Percentiles rank a stretch among this genome's conserved stretches.
Conservation (phyloP, 306 rosid genomes). For the Cicer arietinum region DNA sequence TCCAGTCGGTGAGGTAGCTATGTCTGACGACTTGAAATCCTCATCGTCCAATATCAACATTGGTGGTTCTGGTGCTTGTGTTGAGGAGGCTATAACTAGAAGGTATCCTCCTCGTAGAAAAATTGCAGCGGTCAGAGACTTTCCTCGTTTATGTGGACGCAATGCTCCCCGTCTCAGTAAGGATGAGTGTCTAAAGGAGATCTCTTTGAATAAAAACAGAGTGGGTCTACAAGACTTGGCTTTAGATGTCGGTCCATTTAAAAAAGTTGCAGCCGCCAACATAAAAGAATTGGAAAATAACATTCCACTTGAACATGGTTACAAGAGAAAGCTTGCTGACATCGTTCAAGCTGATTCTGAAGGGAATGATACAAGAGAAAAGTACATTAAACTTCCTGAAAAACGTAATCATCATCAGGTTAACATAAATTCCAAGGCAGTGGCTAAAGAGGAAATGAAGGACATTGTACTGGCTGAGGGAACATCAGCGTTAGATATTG, state of each 20-base stretch:
- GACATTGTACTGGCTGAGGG: slow-evolving; percentile 43
- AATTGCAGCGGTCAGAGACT: slow-evolving; percentile 74
- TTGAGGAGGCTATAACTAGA: slow-evolving; percentile 46
- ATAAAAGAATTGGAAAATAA: slow-evolving; percentile 45
- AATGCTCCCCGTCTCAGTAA: slow-evolving; percentile 51
- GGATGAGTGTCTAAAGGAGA: slow-evolving; percentile 37
- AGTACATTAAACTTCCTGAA: slow-evolving; percentile 34
- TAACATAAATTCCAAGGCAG: slow-evolving; percentile 45
- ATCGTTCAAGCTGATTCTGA: slow-evolving; percentile 33
- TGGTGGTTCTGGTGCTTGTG: slow-evolving; percentile 49
- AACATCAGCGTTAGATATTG: slow-evolving; percentile 52
- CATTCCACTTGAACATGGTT: slow-evolving; percentile 41
- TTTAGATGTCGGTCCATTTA: slow-evolving; percentile 43
- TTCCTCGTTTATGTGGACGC: slow-evolving; percentile 77
- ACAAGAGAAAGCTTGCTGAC: slow-evolving; percentile 42
- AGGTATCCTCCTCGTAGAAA: slow-evolving; percentile 67
- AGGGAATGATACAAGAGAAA: slow-evolving; percentile 37
- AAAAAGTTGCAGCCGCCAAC: slow-evolving; percentile 30
- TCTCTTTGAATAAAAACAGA: slow-evolving; percentile 32
- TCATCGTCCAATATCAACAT: slow-evolving; percentile 37
- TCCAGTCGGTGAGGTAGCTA: slow-evolving; percentile 42
- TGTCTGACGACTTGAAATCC: slow-evolving; percentile 37
- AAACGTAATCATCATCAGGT: slow-evolving; percentile 43
- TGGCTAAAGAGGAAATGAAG: slow-evolving; percentile 29
- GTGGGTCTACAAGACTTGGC: slow-evolving; percentile 41